These are phyloP conservation scores for Sporisorium iseilematis-ciliati DNA, from an alignment of 1,284 basidiomycete species.

Conservation along the genomic window DNA sequence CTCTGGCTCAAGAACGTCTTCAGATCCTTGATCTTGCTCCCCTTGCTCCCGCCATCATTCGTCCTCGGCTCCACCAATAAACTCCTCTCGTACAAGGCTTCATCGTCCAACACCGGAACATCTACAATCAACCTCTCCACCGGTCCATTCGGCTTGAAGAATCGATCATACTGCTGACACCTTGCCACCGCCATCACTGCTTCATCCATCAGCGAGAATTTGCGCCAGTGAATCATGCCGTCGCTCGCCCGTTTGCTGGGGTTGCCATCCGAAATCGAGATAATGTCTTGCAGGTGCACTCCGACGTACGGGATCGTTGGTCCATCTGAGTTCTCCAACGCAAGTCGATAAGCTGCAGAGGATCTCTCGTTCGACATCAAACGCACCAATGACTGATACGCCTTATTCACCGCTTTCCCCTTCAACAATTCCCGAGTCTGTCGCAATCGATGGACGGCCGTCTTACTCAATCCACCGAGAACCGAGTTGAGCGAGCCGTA, in stretches of 20 bases:
- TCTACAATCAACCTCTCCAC: constrained; percentile 56
- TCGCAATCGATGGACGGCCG: constrained; percentile 59
- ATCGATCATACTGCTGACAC: constrained; percentile 59
- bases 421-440: constrained; percentile 58
- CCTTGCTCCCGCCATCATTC: constrained; percentile 2
- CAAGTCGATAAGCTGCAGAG: constrained; percentile 61
- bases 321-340: constrained; percentile 59
- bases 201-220: constrained; percentile 64
- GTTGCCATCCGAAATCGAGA: constrained; percentile 64
- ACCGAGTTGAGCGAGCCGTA: constrained; percentile 64
- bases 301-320: constrained; percentile 64
- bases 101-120: constrained; percentile 61
- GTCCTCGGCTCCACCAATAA: constrained; percentile 53
- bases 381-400: constrained; percentile 53
- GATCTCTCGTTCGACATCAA: constrained; percentile 61
- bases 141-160: constrained; percentile 19
- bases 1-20: constrained; percentile 39
- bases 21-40: constrained; percentile 52
- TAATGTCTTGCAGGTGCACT: constrained; percentile 64
- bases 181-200: constrained; percentile 59
- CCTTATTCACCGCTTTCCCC: constrained; percentile 59
- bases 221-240: constrained; percentile 63
- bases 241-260: constrained; percentile 52
- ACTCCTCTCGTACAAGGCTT: constrained; percentile 53
- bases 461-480: constrained; percentile 60